Evolutionary conservation across 192 early-diverging fungal species (phyloP).

Genomic region (Umbelopsis vinacea): DNA sequence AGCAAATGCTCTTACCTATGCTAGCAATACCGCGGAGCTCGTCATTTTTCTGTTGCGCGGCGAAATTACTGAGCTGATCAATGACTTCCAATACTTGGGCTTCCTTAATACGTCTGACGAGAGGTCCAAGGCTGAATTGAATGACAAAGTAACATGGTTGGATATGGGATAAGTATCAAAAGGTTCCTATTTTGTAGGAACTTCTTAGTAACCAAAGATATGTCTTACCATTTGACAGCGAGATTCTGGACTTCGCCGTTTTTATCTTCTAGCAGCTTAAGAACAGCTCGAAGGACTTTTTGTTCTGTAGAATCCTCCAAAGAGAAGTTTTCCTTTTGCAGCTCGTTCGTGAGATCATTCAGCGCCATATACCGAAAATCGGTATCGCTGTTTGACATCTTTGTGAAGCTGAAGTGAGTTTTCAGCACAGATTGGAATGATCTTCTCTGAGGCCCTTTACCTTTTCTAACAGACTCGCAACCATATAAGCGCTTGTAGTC

Average conservation of each 20-base stretch:
- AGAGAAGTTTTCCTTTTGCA: slow-evolving; percentile 61
- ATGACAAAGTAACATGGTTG: not conserved
- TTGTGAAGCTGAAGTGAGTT: slow-evolving; percentile 4
- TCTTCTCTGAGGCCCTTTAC: slow-evolving; percentile 40
- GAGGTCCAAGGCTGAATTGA: slow-evolving; percentile 68
- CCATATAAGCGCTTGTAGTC: slow-evolving; percentile 63
- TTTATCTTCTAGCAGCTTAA: slow-evolving; percentile 72
- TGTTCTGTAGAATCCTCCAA: slow-evolving; percentile 67
- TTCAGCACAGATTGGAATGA: not conserved
- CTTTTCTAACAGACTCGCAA: slow-evolving; percentile 74
- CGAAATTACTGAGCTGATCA: slow-evolving; percentile 67
- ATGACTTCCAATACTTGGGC: slow-evolving; percentile 69
- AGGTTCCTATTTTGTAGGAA: too few relatives aligned
- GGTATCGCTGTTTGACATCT: slow-evolving; percentile 70
- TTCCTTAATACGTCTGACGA: slow-evolving; percentile 76
- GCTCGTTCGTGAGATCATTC: slow-evolving; percentile 76
- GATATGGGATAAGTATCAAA: too few relatives aligned
- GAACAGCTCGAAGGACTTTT: slow-evolving; percentile 58
- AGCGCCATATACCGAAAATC: slow-evolving; percentile 90
- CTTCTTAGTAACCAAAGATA: too few relatives aligned
- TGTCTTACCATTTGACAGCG: slow-evolving; percentile 66
- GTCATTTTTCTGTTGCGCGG: slow-evolving; percentile 62
- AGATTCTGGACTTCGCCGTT: slow-evolving; percentile 89
- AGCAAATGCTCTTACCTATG: slow-evolving; percentile 59
- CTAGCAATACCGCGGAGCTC: slow-evolving; percentile 82